These are phyloP conservation scores for Avena eriantha DNA, from an alignment of 176 grass and related monocot species.

Conservation along the genomic window DNA sequence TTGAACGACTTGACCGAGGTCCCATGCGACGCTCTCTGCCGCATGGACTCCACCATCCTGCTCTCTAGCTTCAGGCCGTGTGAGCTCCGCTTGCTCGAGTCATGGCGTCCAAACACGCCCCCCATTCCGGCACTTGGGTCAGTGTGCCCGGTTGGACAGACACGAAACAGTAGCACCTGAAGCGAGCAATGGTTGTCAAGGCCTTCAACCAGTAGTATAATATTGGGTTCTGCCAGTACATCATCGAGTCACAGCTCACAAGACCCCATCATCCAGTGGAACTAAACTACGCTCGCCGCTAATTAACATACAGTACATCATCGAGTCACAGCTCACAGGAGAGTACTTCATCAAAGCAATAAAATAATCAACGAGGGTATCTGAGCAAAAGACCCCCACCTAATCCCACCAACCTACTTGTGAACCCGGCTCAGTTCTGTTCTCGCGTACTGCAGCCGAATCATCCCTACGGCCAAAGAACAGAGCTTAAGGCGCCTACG, in stretches of 20 bases:
- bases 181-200: not conserved
- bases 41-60: conserved; percentile 90
- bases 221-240: not conserved
- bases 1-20: conserved; percentile 79
- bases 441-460: not conserved
- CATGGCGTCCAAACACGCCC: conserved; percentile 63
- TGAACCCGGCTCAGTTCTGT: not conserved
- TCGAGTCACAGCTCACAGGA: not conserved
- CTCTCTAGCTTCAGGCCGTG: conserved; percentile 70
- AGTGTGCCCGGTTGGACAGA: not conserved
- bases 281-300: not conserved
- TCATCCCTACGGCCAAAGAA: not conserved
- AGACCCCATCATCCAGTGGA: not conserved
- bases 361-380: not conserved
- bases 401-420: not conserved
- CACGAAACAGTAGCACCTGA: conserved; percentile 29
- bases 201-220: not conserved
- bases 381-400: not conserved
- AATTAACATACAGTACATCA: not conserved
- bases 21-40: conserved; percentile 63
- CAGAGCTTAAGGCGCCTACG: not conserved
- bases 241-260: too few species aligned
- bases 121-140: conserved; percentile 60
- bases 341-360: not conserved
- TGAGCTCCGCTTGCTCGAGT: conserved; percentile 26